Conservation (phyloP, 768 basidiomycete species). For the Boletus pseudo-olivaceus region DNA sequence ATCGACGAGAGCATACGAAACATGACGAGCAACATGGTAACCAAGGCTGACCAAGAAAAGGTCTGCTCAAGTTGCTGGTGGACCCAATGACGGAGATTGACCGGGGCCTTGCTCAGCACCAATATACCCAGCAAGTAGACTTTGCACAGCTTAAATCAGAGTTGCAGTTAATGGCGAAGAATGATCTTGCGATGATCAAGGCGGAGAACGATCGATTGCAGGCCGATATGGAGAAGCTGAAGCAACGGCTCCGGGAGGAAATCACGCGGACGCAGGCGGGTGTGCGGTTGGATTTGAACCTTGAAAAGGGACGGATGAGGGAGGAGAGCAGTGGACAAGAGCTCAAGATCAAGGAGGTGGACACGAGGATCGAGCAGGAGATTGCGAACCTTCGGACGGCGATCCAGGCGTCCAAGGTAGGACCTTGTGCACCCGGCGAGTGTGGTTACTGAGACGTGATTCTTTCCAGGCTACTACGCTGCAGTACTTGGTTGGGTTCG, state of each 20-base stretch:
- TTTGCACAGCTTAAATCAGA: constrained; percentile 97
- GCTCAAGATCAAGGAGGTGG: constrained; percentile 95
- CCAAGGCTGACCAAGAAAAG: constrained; percentile 95
- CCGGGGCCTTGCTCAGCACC: constrained; percentile 55
- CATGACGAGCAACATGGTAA: constrained; percentile 96
- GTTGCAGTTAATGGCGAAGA: constrained; percentile 94
- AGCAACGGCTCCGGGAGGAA: constrained; percentile 89
- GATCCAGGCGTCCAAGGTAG: constrained; percentile 81
- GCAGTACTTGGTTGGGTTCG: constrained; percentile 85
- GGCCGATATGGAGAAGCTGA: constrained; percentile 89
- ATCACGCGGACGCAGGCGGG: constrained; percentile 90
- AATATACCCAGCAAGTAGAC: constrained; percentile 94
- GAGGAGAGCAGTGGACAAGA: constrained; percentile 92
- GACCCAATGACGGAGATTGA: constrained; percentile 1
- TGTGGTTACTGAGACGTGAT: constrained; percentile 1
- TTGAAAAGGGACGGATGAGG: constrained; percentile 94
- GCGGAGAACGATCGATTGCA: constrained; percentile 94
- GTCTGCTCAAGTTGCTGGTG: constrained; percentile 34
- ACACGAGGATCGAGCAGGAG: constrained; percentile 95
- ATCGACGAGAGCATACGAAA: constrained; percentile 96
- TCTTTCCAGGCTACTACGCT: constrained; percentile 67
- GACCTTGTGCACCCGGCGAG: constrained; percentile 1
- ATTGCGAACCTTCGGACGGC: constrained; percentile 82
- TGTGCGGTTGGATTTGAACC: constrained; percentile 89
- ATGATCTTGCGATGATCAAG: constrained; percentile 92